These are phyloP conservation scores for Leptographium procerum DNA, from an alignment of 2,329 filamentous ascomycete species.

Conservation along the genomic window DNA sequence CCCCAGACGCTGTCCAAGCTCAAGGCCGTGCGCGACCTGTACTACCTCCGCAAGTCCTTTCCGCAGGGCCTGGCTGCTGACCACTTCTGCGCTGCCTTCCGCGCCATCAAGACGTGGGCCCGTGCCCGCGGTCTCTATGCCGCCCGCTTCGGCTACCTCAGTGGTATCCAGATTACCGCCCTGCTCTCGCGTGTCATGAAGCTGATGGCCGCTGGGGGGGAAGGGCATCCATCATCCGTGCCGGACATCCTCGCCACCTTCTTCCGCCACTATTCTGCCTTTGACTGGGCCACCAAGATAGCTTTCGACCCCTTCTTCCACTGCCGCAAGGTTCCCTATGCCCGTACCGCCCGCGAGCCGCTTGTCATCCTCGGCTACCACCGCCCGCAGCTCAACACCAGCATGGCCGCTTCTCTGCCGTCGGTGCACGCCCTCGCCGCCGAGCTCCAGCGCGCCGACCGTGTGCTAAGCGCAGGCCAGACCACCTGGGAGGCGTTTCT, in stretches of 20 bases:
- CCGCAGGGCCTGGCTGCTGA: constrained; percentile 29
- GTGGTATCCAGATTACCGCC: constrained; percentile 53
- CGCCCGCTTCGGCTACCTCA: constrained; percentile 52
- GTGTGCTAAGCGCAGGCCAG: constrained; percentile 23
- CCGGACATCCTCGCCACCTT: constrained; percentile 44
- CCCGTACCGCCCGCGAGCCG: constrained; percentile 44
- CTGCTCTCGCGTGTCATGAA: constrained; percentile 52
- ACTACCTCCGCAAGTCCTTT: constrained; percentile 47
- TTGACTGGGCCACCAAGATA: constrained; percentile 44
- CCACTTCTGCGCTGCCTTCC: constrained; percentile 46
- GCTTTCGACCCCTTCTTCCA: constrained; percentile 52
- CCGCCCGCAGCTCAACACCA: constrained; percentile 49
- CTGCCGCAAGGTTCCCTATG: constrained; percentile 32
- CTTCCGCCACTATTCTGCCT: constrained; percentile 49
- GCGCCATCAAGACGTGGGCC: constrained; percentile 52
- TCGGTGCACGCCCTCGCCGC: constrained; percentile 38
- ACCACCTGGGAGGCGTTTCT: constrained; percentile 34
- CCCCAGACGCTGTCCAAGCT: constrained; percentile 47
- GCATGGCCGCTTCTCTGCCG: constrained; percentile 39
- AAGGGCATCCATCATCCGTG: too few relatives aligned
- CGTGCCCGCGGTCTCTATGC: constrained; percentile 50
- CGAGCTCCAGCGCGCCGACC: constrained; percentile 38
- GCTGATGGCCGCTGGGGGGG: constrained; percentile 24
- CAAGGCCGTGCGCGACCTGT: constrained; percentile 51
- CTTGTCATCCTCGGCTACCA: constrained; percentile 54